Evolutionary conservation across 176 grass and related monocot species (phyloP).

Genomic region (Oryza nivara): DNA sequence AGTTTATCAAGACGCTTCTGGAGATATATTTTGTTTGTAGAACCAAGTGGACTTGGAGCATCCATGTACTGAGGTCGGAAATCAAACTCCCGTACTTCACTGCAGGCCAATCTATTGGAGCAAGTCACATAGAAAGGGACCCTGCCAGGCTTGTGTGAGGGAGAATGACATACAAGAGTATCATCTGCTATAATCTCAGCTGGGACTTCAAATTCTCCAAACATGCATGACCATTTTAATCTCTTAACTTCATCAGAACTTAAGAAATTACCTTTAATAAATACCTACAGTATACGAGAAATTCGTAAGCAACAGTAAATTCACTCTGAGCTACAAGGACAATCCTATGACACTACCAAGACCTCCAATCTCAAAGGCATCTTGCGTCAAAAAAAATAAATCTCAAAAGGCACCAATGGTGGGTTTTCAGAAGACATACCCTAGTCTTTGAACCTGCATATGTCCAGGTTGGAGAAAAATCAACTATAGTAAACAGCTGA

Average conservation of each 20-base stretch:
- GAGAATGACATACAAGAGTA: constrained; percentile 67
- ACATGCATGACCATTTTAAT: constrained; percentile 95
- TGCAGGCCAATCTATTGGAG: constrained; percentile 85
- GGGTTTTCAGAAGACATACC: constrained; percentile 48
- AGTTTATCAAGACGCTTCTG: constrained; percentile 73
- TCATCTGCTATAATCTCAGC: constrained; percentile 62
- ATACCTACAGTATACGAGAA: constrained; percentile 66
- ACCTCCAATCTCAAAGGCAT: constrained; percentile 7
- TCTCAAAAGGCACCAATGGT: not conserved
- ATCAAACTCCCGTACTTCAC: constrained; percentile 95
- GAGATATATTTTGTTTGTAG: constrained; percentile 63
- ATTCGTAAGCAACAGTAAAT: constrained; percentile 29
- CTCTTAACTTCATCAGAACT: constrained; percentile 50
- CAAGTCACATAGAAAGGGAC: constrained; percentile 95
- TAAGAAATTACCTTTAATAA: constrained; percentile 71
- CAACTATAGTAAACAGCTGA: constrained; percentile 84
- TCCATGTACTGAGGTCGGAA: constrained; percentile 69
- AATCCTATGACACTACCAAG: constrained; percentile 18
- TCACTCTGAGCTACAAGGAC: not conserved
- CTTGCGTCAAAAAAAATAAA: too few species aligned
- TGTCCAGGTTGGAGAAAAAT: constrained; percentile 85
- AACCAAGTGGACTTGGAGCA: constrained; percentile 53
- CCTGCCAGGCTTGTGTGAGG: constrained; percentile 65
- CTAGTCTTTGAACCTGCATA: constrained; percentile 64
- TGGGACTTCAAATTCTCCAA: constrained; percentile 91